Evolutionary conservation across 441 rosid genomes (phyloP), one percentile per base, ranked within the genome.

Genomic region (Monsonia emarginata): DNA sequence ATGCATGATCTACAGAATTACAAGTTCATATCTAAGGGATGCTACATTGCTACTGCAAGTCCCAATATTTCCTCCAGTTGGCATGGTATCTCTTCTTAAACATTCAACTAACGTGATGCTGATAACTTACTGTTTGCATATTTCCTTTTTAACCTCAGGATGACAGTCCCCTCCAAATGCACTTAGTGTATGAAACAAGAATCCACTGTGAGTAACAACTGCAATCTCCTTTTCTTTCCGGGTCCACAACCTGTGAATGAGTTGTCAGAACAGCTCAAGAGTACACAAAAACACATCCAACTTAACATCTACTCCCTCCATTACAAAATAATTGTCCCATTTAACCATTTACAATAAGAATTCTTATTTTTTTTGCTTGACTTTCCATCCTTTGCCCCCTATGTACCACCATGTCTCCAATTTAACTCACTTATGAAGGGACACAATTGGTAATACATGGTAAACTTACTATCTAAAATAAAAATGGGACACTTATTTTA

Each of bases 151-250:
- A 69, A 94, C 80, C 38, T 69, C 72, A 5, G 96, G 94, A 60
- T 84, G 91, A 36, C 94, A 91, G 69, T 91, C 99, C 64, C 77
- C 80, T 71, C 95, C 94, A 54, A 83, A 79, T 46, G 88, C 82
- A 69, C 72, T 78, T 63, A 94, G 75, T 24, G 95, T 83, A 69
- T 89, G 99, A 75, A 73, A 80, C 88, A 94, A 82, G 82, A 94
- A 89, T 40, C 96, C 96, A 30, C 96, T 87, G 68, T 94, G 99
- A 38, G 99, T 94, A 69, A 94, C 96, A 65, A 94, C 78, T 16
- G 95, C 99, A 79, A 94, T 94, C 86, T 94, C 99, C 77, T 88
- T 94, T 77, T 94, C 97, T 79, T 84, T 84, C 78, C 97, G 80
- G 64, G 96, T 91, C 96, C 90, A 94, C 81, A 94, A 79, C 99